phyloP scores from a whole-genome alignment of 2,329 filamentous ascomycete genomes.

The Aspergillus oerlinghausenensis region DNA sequence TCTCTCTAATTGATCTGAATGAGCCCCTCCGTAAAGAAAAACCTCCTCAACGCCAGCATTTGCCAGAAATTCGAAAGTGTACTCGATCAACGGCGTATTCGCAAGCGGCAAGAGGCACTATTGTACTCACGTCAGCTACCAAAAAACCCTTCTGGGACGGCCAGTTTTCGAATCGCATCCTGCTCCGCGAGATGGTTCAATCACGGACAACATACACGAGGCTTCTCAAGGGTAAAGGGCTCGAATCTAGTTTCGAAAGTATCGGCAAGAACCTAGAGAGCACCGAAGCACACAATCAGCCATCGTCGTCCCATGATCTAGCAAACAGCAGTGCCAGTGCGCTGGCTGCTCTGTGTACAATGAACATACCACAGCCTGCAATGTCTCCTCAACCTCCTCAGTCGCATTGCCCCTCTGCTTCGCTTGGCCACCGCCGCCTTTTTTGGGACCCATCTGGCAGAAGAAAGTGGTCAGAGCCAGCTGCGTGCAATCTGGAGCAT shows the following conservation, averaged over 20 bases:
- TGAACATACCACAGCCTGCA: slow-evolving; percentile 57
- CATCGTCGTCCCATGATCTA: neutral
- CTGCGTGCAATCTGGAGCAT: neutral
- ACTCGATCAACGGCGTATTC: slow-evolving; percentile 93
- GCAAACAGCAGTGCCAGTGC: neutral
- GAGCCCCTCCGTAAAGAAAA: slow-evolving; percentile 84
- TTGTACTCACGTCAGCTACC: neutral
- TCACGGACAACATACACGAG: slow-evolving; percentile 62
- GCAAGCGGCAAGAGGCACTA: slow-evolving; percentile 90
- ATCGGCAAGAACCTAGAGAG: slow-evolving; percentile 73
- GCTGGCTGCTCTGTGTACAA: neutral
- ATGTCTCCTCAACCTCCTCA: slow-evolving; percentile 57
- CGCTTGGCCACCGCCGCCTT: slow-evolving; percentile 21
- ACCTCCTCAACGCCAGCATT: slow-evolving; percentile 94
- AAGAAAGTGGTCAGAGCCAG: neutral
- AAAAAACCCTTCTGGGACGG: neutral
- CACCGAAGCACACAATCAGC: slow-evolving; percentile 9
- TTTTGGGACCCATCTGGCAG: slow-evolving; percentile 33
- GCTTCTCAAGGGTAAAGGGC: slow-evolving; percentile 83
- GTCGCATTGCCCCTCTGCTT: slow-evolving; percentile 40
- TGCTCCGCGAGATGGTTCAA: slow-evolving; percentile 4
- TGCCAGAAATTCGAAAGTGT: slow-evolving; percentile 92
- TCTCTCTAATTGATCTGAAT: slow-evolving; percentile 79
- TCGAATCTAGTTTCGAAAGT: slow-evolving; percentile 89
- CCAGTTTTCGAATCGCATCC: neutral